Base-by-base conservation (phyloP, 768 basidiomycete species). In the Tricholoma sp. region DNA sequence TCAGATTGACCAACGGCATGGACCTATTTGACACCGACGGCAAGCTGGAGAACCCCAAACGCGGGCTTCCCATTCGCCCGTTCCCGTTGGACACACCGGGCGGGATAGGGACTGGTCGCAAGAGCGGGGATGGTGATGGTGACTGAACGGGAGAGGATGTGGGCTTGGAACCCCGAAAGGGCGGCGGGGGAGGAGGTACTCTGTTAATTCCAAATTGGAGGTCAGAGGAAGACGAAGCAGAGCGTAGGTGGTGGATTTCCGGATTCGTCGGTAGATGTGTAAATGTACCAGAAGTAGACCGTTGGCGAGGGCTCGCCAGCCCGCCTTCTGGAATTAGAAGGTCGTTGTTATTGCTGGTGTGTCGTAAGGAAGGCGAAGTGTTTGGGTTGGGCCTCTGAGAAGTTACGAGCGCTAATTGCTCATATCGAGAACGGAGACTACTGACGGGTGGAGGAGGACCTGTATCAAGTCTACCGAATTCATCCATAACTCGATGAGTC, bases 361-460 rank as follows among this genome's bases (percentile, higher is more conserved):
- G 64, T 59, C 52, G 62, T 34, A 51, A 34, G 6, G 29, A 45
- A 55, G 46, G 34, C 56, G 46, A 24, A 45, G 31, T 34, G 45
- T 27, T 59, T 46, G 2, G 52, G 32, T n/a, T 51, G 31, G 43
- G 50, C 52, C 31, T 56, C 55, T 45, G 58, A 29, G 61, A 62
- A 21, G 50, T 52, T 24, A 58, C 41, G 32, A 52, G 72, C 3
- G 87, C 84, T 22, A 89, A 71, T 62, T 83, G 79, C 66, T 91
- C 89, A 64, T 90, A 91, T 64, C 75, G 81, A 29, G 85, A 88
- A 46, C 81, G 81, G 16, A 91, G 75, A 58, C 78, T 88, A 69
- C 80, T 85, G 54, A 91, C 88, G 2, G 88, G 83, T 37, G 82
- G 81, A 16, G 79, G 74, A 35, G 84, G 76, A 3, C 72, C 74